Evolutionary conservation across 257 asterid species (phyloP).

Genomic region (Parsonsia alboflavescens): DNA sequence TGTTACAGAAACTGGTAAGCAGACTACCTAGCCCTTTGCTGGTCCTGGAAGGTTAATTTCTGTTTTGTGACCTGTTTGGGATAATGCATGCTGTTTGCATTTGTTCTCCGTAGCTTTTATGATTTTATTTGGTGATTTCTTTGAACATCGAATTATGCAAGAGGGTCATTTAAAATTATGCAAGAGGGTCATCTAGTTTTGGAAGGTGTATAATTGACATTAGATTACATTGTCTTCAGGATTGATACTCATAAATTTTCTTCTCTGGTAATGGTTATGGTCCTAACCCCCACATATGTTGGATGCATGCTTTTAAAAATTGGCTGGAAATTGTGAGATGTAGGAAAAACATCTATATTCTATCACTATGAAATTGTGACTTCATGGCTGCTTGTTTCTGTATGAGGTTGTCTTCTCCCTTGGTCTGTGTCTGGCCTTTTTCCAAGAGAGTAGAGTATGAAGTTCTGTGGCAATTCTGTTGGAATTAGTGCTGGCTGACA

Average conservation of each 20-base stretch:
- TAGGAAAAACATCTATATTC: background rate
- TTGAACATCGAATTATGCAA: background rate
- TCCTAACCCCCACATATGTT: background rate
- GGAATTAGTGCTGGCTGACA: background rate
- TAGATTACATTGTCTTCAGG: too few species aligned
- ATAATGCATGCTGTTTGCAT: background rate
- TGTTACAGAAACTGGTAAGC: conserved; percentile 77
- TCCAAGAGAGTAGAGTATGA: background rate
- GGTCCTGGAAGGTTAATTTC: background rate
- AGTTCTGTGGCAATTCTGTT: background rate
- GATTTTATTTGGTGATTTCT: background rate
- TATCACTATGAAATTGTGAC: background rate
- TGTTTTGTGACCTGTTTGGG: background rate
- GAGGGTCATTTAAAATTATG: background rate
- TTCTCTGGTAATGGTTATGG: background rate
- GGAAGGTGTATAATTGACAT: background rate
- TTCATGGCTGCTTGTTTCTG: background rate
- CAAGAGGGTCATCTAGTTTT: background rate
- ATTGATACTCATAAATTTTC: too few species aligned
- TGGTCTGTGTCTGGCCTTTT: background rate
- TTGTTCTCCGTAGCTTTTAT: background rate
- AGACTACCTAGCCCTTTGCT: background rate
- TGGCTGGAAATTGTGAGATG: background rate
- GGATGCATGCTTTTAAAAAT: background rate
- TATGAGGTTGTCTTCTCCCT: background rate